Conservation (phyloP, 805 yeast species). For the Tetrapisispora iriomotensis region DNA sequence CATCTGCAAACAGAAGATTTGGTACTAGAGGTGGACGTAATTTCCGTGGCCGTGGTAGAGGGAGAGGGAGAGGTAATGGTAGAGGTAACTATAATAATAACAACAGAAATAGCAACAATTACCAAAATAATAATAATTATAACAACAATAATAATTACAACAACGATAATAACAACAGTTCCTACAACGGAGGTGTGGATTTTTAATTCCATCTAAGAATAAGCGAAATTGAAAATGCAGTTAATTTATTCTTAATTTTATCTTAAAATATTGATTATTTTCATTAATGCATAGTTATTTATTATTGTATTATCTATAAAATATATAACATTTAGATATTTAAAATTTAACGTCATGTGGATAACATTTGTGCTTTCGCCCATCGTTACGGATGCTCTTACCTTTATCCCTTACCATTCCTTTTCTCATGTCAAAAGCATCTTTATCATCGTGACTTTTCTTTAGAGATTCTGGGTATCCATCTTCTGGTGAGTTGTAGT, state of each 20-base stretch:
- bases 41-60: slow-evolving; percentile 23
- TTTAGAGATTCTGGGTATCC: slow-evolving; percentile 33
- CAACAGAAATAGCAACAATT: slow-evolving; percentile 5
- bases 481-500: slow-evolving; percentile 56
- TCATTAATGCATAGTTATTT: not conserved
- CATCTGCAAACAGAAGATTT: slow-evolving; percentile 38
- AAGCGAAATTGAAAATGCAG: no score
- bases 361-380: slow-evolving; percentile 46
- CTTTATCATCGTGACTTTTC: slow-evolving; percentile 52
- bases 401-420: slow-evolving; percentile 48
- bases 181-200: not conserved
- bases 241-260: not conserved
- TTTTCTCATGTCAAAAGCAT: slow-evolving; percentile 84
- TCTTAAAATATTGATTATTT: not conserved
- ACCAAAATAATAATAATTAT: slow-evolving; percentile 2
- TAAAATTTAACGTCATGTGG: slow-evolving; percentile 61
- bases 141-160: not conserved
- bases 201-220: not conserved
- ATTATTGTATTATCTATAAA: not conserved
- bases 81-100: slow-evolving; percentile 11
- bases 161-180: not conserved
- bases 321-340: no score
- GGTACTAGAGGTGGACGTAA: slow-evolving; percentile 34
- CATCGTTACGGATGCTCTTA: slow-evolving; percentile 47
- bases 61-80: slow-evolving; percentile 17